Evolutionary conservation across 139 green algal species (phyloP).

Genomic region (Chlorella sp.): DNA sequence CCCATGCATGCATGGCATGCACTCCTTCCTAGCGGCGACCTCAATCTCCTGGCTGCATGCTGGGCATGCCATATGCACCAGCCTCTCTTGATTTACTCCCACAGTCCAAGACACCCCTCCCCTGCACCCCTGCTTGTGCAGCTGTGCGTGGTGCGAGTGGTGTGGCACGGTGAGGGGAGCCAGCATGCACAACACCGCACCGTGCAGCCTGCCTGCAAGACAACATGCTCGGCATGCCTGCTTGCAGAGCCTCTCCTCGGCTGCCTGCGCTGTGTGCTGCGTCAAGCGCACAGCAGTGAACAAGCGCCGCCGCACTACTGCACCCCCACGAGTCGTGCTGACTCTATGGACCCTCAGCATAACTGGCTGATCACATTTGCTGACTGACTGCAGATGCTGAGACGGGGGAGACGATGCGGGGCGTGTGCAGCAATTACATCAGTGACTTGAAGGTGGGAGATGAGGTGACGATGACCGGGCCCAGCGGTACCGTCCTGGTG

Average conservation of each 20-base stretch:
- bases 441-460: neutral
- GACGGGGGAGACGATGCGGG: neutral
- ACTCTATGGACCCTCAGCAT: too few relatives aligned
- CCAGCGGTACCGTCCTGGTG: slow-evolving; percentile 2
- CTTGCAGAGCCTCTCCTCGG: neutral
- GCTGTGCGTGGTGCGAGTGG: slow-evolving; percentile 8
- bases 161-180: neutral
- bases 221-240: neutral
- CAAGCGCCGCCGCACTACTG: too few relatives aligned
- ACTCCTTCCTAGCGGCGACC: too few relatives aligned
- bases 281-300: neutral
- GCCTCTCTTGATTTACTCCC: too few relatives aligned
- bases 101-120: too few relatives aligned
- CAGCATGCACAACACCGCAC: too few relatives aligned
- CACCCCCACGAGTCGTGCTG: too few relatives aligned
- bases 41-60: too few relatives aligned
- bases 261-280: neutral
- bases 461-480: neutral
- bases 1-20: too few relatives aligned
- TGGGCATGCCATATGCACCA: too few relatives aligned
- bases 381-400: neutral
- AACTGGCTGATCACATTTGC: too few relatives aligned
- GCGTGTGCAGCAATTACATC: slow-evolving; percentile 10
- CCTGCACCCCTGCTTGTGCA: too few relatives aligned
- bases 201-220: neutral